Evolutionary conservation across 2,329 filamentous ascomycete species (phyloP), one percentile per base, ranked within the genome.

Genomic region (Ustulina deusta): DNA sequence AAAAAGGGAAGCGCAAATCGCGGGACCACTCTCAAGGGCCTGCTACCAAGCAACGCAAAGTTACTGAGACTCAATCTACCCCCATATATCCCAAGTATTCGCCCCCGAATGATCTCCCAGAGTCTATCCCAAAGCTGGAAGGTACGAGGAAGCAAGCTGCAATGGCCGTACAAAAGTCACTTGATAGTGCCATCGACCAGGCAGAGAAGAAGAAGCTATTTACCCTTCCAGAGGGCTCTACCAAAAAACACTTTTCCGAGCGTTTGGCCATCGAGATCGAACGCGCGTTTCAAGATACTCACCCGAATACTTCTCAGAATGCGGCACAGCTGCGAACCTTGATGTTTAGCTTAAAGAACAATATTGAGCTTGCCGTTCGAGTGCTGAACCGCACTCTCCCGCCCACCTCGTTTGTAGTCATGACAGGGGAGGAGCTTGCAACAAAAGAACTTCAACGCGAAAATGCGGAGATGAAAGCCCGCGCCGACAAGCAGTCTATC

Each of bases 381-480:
- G 83, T 99, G 61, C 83, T 98, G n/a, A 87, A 87, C 69, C 88
- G 89, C 60, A 88, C 86, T 36, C 83, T 97, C 40, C 88, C 90
- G 6, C 89, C 95, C 0, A 84, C 90, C n/a, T 88, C 89, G 64
- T 85, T 99, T 52, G 92, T 93, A n/a, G 87, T 88, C 60, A 97
- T 99, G 96, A 90, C 89, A 15, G 89, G 92, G 1, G 92, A 96
- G 76, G 93, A 97, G 76, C 93, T 99, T 85, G 94, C 94, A 1
- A 97, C 93, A 64, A 92, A 97, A 71, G 94, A 98, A 78, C 86
- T 94, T 76, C 93, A 97, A 78, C 86, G 86, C 32, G 88, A 93
- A 77, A 91, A 89, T 27, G 91, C 91, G 17, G 89, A 90, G 73
- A 90, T 95, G 85, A 91, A 92, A 78, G 91, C 92, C 58, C 87